A percentile compares a stretch with the other conserved stretches of the same genome.
These are phyloP conservation scores for Quambalaria eucalypti DNA, from an alignment of 1,284 basidiomycete genomes.

Conservation along the genomic window DNA sequence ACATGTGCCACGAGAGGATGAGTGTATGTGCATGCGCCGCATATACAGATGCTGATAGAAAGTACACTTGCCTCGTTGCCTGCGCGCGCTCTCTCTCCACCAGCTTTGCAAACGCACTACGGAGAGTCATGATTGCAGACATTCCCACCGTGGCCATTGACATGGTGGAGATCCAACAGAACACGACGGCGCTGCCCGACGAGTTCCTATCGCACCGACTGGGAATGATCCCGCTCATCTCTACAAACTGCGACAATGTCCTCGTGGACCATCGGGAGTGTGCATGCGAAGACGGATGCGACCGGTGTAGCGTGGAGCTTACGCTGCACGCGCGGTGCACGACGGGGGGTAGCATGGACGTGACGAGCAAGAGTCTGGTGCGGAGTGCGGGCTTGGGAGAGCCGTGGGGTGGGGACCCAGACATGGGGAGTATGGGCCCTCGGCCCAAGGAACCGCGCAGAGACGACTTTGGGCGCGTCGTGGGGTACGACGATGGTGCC, in stretches of 20 bases:
- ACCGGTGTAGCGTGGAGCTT: slow-evolving; percentile 69
- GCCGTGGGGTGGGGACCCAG: slow-evolving; percentile 4
- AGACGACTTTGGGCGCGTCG: slow-evolving; percentile 71
- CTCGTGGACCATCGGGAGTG: slow-evolving; percentile 56
- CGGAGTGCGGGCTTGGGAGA: slow-evolving; percentile 17
- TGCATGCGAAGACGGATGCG: slow-evolving; percentile 67
- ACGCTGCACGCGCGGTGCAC: slow-evolving; percentile 64
- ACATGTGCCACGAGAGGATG: no score
- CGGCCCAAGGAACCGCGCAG: slow-evolving; percentile 33
- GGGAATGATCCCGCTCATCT: slow-evolving; percentile 84
- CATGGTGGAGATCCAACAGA: slow-evolving; percentile 83
- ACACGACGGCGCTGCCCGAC: slow-evolving; percentile 88
- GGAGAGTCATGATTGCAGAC: slow-evolving; percentile 43
- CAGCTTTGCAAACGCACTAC: slow-evolving; percentile 42
- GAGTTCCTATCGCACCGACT: slow-evolving; percentile 95
- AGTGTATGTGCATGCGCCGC: neutral
- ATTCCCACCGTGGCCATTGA: slow-evolving; percentile 64
- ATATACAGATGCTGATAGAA: neutral
- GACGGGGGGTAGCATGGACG: slow-evolving; percentile 58
- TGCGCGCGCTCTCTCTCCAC: no score
- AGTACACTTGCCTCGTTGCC: neutral
- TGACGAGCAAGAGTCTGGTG: slow-evolving; percentile 57
- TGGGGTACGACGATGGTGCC: slow-evolving; percentile 62
- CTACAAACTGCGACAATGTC: slow-evolving; percentile 47
- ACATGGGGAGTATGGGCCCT: slow-evolving; percentile 7